Evolutionary conservation across 495 filamentous ascomycete species (phyloP).

Genomic region (Wilcoxina mikolae): DNA sequence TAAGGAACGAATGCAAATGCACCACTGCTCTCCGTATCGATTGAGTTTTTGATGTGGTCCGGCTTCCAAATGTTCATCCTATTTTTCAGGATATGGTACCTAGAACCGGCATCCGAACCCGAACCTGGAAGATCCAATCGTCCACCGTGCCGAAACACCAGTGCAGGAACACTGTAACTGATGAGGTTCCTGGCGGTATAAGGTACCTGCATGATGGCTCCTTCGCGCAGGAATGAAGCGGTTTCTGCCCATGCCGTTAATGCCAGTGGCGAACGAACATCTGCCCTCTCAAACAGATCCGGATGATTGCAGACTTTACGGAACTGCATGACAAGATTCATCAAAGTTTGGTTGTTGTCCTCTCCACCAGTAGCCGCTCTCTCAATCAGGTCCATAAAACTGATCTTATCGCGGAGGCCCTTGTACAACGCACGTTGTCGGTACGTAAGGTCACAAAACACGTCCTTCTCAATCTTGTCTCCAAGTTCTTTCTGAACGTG

Average conservation of each 20-base stretch:
- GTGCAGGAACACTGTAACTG: constrained; percentile 63
- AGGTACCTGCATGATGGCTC: constrained; percentile 56
- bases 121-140: constrained; percentile 61
- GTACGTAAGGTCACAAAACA: constrained; percentile 95
- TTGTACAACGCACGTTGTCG: constrained; percentile 90
- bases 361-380: constrained; percentile 92
- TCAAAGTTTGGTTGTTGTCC: constrained; percentile 82
- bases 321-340: constrained; percentile 99
- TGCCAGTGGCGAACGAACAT: constrained; percentile 74
- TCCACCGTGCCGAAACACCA: constrained; percentile 62
- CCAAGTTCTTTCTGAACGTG: constrained; percentile 97
- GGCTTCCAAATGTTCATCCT: constrained; percentile 81
- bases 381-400: constrained; percentile 95
- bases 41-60: constrained; percentile 51
- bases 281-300: constrained; percentile 88
- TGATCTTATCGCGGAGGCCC: constrained; percentile 87
- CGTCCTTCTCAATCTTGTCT: constrained; percentile 92
- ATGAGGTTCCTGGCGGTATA: constrained; percentile 83
- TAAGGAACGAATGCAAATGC: constrained; percentile 89
- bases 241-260: constrained; percentile 80
- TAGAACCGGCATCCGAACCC: constrained; percentile 66
- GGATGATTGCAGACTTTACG: constrained; percentile 98
- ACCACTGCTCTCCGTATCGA: constrained; percentile 37
- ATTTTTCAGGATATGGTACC: constrained; percentile 53
- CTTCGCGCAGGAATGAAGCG: constrained; percentile 84